Conservation (phyloP, 495 filamentous ascomycete genomes). For the Podospora anserina region DNA sequence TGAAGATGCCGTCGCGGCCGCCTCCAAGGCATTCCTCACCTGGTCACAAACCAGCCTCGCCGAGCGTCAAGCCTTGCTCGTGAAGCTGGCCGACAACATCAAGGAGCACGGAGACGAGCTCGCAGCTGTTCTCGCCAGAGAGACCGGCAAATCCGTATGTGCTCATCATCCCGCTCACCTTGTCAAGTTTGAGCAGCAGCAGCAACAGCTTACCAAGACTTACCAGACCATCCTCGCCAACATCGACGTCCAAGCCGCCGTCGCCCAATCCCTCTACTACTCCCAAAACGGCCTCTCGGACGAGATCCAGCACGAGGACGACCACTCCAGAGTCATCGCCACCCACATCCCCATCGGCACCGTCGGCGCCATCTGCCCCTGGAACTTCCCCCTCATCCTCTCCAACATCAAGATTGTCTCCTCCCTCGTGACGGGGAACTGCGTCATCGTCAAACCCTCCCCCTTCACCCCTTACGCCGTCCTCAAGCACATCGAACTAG, state of each 20-base stretch:
- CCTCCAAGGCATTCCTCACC: conserved; percentile 42
- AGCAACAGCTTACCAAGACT: neutral
- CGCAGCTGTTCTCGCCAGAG: conserved; percentile 36
- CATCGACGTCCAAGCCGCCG: conserved; percentile 28
- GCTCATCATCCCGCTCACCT: no score
- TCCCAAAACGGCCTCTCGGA: conserved; percentile 38
- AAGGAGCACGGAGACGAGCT: conserved; percentile 37
- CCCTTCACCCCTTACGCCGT: conserved; percentile 67
- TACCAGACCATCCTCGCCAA: conserved; percentile 24
- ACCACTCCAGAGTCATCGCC: conserved; percentile 44
- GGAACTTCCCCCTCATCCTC: conserved; percentile 64
- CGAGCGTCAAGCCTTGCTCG: conserved; percentile 53
- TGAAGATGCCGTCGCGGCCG: conserved; percentile 49
- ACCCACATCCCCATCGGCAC: conserved; percentile 54
- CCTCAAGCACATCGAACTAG: conserved; percentile 62
- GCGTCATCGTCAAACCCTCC: conserved; percentile 61
- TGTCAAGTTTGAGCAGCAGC: no score
- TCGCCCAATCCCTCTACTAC: conserved; percentile 29
- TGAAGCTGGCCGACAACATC: conserved; percentile 47
- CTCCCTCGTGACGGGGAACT: conserved; percentile 57
- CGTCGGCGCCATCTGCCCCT: conserved; percentile 55
- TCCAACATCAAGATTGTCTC: conserved; percentile 54
- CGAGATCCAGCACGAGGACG: conserved; percentile 51
- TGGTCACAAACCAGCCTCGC: conserved; percentile 42
- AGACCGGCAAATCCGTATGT: conserved; percentile 42